A percentile compares a stretch with the other conserved stretches of the same genome.
phyloP scores from a whole-genome alignment of 805 yeast genomes.

The Schwanniomyces pseudopolymorphus region DNA sequence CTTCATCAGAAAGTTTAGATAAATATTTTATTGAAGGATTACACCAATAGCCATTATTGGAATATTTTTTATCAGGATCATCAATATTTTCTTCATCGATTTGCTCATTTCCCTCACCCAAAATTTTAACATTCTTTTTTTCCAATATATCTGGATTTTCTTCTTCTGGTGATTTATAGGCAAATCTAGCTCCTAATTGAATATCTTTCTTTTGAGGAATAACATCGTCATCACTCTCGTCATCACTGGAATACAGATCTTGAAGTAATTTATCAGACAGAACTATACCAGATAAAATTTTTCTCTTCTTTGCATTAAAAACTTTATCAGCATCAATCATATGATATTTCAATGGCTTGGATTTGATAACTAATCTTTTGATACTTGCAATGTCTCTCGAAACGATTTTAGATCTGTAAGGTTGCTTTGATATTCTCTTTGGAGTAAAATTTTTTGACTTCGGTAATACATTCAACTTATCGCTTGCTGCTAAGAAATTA shows the following conservation, averaged over 20 bases:
- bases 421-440: constrained; percentile 6
- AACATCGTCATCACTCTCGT: constrained; percentile 20
- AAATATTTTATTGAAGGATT: constrained; percentile 61
- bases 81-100: constrained; percentile 8
- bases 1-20: constrained; percentile 39
- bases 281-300: constrained; percentile 17
- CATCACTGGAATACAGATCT: constrained; percentile 21
- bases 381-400: constrained; percentile 24
- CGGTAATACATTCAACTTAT: constrained; percentile 5
- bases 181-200: constrained; percentile 8
- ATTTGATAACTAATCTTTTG: constrained; percentile 36
- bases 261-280: constrained; percentile 15
- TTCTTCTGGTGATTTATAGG: constrained; percentile 9
- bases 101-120: constrained; percentile 13
- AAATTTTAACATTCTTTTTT: constrained; percentile 5
- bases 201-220: constrained; percentile 4
- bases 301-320: constrained; percentile 31
- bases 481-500: constrained; percentile 15
- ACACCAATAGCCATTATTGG: constrained; percentile 62
- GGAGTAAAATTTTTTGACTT: constrained; percentile 6
- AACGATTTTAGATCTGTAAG: constrained; percentile 10
- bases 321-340: constrained; percentile 43
- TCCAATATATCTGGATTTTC: not conserved
- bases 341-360: constrained; percentile 42
- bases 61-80: constrained; percentile 8